Evolutionary conservation across 148 eudicot species (phyloP).

Genomic region (Polygonum maritimum): DNA sequence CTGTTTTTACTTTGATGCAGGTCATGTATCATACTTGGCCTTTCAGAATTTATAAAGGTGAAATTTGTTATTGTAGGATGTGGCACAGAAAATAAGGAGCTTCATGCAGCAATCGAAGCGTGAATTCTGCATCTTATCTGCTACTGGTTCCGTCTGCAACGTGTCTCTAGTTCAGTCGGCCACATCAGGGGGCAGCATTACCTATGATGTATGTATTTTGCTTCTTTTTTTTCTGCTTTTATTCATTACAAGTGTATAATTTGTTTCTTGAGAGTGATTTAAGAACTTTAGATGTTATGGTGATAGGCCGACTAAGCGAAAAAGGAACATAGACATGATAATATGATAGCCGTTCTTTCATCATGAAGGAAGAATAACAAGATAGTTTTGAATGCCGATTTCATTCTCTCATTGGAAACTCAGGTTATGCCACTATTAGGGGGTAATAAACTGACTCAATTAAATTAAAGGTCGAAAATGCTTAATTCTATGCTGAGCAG

Average conservation of each 20-base stretch:
- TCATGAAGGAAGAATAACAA: neutral
- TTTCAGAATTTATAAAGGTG: neutral
- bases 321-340: neutral
- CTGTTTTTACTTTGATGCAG: neutral
- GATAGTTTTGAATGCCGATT: neutral
- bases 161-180: conserved; percentile 73
- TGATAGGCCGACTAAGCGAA: neutral
- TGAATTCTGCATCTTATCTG: conserved; percentile 74
- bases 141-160: conserved; percentile 67
- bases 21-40: neutral
- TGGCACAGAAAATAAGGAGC: conserved; percentile 57
- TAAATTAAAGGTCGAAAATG: neutral
- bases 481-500: neutral
- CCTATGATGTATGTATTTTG: conserved; percentile 51
- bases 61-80: conserved; percentile 37
- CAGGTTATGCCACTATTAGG: neutral
- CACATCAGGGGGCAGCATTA: conserved; percentile 61
- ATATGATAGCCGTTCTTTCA: neutral
- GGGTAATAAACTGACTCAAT: neutral
- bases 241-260: neutral
- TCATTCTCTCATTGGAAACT: neutral
- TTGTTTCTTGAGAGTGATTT: neutral
- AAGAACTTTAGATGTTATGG: neutral
- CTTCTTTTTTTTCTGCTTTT: neutral
- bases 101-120: conserved; percentile 68